Conservation (phyloP, 2,329 filamentous ascomycete genomes). For the Mollisiaceae sp. region DNA sequence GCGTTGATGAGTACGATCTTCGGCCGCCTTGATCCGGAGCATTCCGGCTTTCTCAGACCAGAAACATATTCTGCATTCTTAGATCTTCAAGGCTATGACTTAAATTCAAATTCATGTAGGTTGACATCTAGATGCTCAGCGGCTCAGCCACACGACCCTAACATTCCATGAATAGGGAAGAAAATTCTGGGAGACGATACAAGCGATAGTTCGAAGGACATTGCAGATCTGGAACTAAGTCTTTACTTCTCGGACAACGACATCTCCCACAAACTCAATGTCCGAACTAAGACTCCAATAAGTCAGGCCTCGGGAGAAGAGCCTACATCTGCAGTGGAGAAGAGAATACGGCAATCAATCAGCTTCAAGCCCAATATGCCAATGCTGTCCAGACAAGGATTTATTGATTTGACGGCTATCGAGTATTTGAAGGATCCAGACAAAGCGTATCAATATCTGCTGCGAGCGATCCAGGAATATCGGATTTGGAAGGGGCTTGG, state of each 20-base stretch:
- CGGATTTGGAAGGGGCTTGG: slow-evolving; percentile 34
- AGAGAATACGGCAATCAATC: slow-evolving; percentile 27
- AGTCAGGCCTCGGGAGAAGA: slow-evolving; percentile 3
- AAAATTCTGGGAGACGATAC: slow-evolving; percentile 24
- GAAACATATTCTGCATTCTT: slow-evolving; percentile 35
- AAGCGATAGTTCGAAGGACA: slow-evolving; percentile 28
- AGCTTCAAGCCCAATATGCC: slow-evolving; percentile 36
- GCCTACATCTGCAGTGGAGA: slow-evolving; percentile 21
- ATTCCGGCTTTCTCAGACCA: slow-evolving; percentile 33
- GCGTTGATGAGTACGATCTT: slow-evolving; percentile 38
- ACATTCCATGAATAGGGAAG: slow-evolving; percentile 27
- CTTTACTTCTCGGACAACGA: slow-evolving; percentile 30
- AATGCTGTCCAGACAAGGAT: slow-evolving; percentile 64
- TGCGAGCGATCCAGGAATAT: slow-evolving; percentile 27
- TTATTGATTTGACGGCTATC: slow-evolving; percentile 53
- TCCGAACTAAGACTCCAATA: slow-evolving; percentile 14
- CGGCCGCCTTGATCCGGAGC: slow-evolving; percentile 31
- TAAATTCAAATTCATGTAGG: slow-evolving; percentile 34
- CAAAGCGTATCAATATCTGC: slow-evolving; percentile 25
- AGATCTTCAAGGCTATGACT: slow-evolving; percentile 31
- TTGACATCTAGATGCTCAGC: neutral
- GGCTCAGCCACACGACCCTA: neutral
- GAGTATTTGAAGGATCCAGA: slow-evolving; percentile 32
- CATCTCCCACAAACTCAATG: slow-evolving; percentile 31
- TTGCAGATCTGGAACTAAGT: slow-evolving; percentile 36